Evolutionary conservation across 2,329 filamentous ascomycete genomes (phyloP).

Genomic region (Rutstroemia sydowiana): DNA sequence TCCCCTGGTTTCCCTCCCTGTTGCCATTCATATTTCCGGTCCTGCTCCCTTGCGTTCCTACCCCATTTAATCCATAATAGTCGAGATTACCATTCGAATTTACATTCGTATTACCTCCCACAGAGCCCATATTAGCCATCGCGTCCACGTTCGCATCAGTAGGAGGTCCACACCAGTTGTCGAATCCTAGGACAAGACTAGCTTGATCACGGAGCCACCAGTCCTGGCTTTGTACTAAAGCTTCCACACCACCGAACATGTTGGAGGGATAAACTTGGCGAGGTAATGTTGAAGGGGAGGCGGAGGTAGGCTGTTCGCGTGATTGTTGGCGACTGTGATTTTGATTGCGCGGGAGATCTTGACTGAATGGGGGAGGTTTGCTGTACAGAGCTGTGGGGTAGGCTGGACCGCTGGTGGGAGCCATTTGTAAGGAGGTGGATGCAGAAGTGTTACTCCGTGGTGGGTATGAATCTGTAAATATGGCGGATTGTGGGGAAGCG

Average conservation of each 20-base stretch:
- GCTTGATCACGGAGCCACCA: constrained; percentile 59
- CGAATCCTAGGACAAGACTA: constrained; percentile 52
- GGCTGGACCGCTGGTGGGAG: neutral
- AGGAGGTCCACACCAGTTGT: constrained; percentile 43
- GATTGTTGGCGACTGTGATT: neutral
- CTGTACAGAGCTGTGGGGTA: neutral
- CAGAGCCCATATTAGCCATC: neutral
- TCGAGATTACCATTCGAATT: neutral
- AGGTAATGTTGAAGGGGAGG: neutral
- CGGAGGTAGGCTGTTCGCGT: neutral
- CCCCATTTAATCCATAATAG: no score
- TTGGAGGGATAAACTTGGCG: constrained; percentile 38
- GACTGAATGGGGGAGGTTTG: neutral
- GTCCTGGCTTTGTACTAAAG: constrained; percentile 55
- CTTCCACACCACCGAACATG: constrained; percentile 53
- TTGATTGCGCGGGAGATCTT: neutral
- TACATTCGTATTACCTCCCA: neutral
- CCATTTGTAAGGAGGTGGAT: neutral
- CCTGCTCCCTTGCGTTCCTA: neutral
- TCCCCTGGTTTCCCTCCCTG: neutral
- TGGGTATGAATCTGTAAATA: neutral
- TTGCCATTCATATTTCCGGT: neutral
- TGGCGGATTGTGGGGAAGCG: neutral
- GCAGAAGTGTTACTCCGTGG: neutral
- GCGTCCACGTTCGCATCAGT: neutral